Percentiles rank a stretch among this genome's conserved stretches.
phyloP scores from a whole-genome alignment of 2,329 filamentous ascomycete genomes.

The Aspergillus proliferans region DNA sequence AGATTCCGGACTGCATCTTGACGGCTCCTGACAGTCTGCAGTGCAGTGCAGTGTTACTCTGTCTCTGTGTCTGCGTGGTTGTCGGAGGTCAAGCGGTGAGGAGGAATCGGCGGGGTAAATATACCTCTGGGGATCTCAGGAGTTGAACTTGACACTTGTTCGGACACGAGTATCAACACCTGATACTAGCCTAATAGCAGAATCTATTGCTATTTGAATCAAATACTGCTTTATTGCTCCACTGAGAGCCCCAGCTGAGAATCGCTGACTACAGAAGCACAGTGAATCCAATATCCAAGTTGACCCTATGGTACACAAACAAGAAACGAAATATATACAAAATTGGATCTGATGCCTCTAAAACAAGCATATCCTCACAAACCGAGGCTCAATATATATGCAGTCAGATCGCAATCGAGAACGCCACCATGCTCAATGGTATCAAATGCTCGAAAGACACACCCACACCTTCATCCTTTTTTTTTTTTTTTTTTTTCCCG shows the following conservation, averaged over 20 bases:
- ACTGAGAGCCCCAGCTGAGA: background rate
- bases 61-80: background rate
- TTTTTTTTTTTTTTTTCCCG: background rate
- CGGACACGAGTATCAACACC: too few species aligned
- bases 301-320: conserved; percentile 2
- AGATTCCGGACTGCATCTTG: conserved; percentile 46
- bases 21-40: conserved; percentile 3
- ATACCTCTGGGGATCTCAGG: background rate
- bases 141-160: background rate
- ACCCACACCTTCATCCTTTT: background rate
- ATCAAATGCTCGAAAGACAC: conserved; percentile 19
- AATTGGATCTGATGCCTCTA: conserved; percentile 6
- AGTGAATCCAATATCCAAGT: background rate
- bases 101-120: background rate
- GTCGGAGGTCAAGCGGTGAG: conserved; percentile 21
- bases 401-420: conserved; percentile 16
- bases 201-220: too few species aligned
- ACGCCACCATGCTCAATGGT: conserved; percentile 23
- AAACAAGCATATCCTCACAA: conserved; percentile 6
- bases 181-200: background rate
- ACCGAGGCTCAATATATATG: conserved; percentile 6
- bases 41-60: background rate
- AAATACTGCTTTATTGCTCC: too few species aligned
- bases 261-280: background rate
- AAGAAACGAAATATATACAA: conserved; percentile 15